phyloP scores from a whole-genome alignment of 2,329 filamentous ascomycete genomes.

The Ilyonectria robusta region DNA sequence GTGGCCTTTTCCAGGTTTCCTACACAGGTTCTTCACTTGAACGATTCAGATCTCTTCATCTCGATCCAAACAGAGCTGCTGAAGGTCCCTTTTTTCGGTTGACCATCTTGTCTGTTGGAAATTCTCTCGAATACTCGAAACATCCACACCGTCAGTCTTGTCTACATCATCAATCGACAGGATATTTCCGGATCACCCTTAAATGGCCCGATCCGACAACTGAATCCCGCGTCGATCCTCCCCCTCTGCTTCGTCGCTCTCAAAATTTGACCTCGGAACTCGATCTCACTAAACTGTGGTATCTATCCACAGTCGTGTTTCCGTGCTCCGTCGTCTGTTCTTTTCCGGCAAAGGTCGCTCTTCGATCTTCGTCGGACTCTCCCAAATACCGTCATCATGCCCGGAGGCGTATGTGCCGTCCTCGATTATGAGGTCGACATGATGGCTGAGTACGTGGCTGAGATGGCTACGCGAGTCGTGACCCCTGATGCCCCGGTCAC shows the following conservation, averaged over 20 bases:
- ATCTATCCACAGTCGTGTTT: slow-evolving; percentile 28
- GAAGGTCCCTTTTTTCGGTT: slow-evolving; percentile 10
- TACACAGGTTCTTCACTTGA: neutral
- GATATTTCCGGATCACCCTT: slow-evolving; percentile 42
- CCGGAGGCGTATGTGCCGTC: slow-evolving; percentile 91
- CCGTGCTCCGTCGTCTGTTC: slow-evolving; percentile 38
- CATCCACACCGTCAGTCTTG: slow-evolving; percentile 32
- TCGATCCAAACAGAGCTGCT: slow-evolving; percentile 2
- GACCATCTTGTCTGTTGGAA: slow-evolving; percentile 1
- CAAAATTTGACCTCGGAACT: slow-evolving; percentile 23
- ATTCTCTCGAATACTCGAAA: slow-evolving; percentile 14
- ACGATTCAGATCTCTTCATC: neutral
- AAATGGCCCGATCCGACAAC: slow-evolving; percentile 52
- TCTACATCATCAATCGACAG: slow-evolving; percentile 39
- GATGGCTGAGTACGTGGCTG: slow-evolving; percentile 95
- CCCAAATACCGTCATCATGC: slow-evolving; percentile 64
- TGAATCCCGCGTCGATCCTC: slow-evolving; percentile 41
- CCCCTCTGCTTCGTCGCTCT: slow-evolving; percentile 24
- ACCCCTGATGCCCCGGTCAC: slow-evolving; percentile 69
- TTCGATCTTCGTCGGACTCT: slow-evolving; percentile 58
- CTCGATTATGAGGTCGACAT: slow-evolving; percentile 97
- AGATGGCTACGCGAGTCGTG: slow-evolving; percentile 80
- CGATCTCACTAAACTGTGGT: slow-evolving; percentile 36
- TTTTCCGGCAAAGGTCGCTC: slow-evolving; percentile 56
- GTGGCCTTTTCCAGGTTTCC: slow-evolving; percentile 5